These are phyloP conservation scores for Solanum habrochaites DNA, from an alignment of 257 asterid species.

Conservation along the genomic window DNA sequence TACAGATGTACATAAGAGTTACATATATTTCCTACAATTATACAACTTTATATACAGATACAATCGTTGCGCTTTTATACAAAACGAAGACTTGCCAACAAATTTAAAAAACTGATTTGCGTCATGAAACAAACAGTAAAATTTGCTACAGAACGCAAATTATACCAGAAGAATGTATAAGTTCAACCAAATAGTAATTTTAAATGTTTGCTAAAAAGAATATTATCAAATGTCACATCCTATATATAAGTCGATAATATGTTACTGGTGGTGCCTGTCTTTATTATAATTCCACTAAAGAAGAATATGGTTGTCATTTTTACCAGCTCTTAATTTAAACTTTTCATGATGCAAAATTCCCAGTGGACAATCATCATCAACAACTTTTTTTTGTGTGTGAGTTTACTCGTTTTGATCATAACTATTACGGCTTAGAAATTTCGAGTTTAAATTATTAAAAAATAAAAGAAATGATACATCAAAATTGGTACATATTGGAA, in stretches of 20 bases:
- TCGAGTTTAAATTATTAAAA: not conserved
- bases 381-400: not conserved
- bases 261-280: not conserved
- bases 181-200: too few species aligned
- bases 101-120: too few species aligned
- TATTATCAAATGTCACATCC: not conserved
- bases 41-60: too few species aligned
- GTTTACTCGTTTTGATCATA: not conserved
- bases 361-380: not conserved
- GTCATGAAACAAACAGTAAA: too few species aligned
- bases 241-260: not conserved
- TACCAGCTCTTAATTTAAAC: not conserved
- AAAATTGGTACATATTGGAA: too few species aligned
- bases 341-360: not conserved
- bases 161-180: too few species aligned
- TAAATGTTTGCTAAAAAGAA: too few species aligned
- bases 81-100: too few species aligned
- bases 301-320: not conserved
- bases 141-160: too few species aligned
- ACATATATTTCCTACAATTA: too few species aligned
- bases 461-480: not conserved
- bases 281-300: not conserved
- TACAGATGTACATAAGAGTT: rapidly evolving
- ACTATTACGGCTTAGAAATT: rapidly evolving
- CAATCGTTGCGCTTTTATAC: too few species aligned